Percentiles rank a stretch among this genome's conserved stretches.
phyloP scores from a whole-genome alignment of 495 filamentous ascomycete species.

The Daldinia grandis region DNA sequence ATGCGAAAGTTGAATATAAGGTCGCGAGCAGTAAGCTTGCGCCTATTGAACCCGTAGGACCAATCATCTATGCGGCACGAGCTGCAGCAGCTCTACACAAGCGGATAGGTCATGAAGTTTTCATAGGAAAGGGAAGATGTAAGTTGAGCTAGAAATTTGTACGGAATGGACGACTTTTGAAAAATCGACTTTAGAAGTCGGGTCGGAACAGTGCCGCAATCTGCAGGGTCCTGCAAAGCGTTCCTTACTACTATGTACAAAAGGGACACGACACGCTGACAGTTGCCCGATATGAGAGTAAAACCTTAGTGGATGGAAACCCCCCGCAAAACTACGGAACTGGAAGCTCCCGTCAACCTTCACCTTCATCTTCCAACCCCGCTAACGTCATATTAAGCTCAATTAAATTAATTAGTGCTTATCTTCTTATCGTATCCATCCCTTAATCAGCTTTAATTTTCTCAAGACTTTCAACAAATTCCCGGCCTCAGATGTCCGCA shows the following conservation, averaged over 20 bases:
- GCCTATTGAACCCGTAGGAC: conserved; percentile 21
- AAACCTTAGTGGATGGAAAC: conserved; percentile 10
- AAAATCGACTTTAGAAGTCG: conserved; percentile 6
- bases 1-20: conserved; percentile 10
- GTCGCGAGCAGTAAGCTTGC: conserved; percentile 35
- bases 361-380: conserved; percentile 8
- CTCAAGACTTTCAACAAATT: conserved; percentile 14
- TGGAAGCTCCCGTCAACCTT: conserved; percentile 17
- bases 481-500: conserved; percentile 55
- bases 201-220: conserved; percentile 13
- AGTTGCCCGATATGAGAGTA: conserved; percentile 11
- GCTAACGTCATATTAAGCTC: conserved; percentile 28
- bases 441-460: neutral
- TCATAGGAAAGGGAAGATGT: conserved; percentile 1
- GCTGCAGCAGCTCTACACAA: conserved; percentile 24
- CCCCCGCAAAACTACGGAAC: conserved; percentile 14
- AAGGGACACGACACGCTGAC: conserved; percentile 18
- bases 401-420: neutral
- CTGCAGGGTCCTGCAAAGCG: conserved; percentile 25
- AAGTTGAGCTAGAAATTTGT: neutral
- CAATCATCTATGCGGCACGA: conserved; percentile 21
- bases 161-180: neutral
- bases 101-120: conserved; percentile 18
- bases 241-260: conserved; percentile 3
- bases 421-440: neutral